Evolutionary conservation across 768 basidiomycete genomes (phyloP).

Genomic region (Xanthoconium stramineum): DNA sequence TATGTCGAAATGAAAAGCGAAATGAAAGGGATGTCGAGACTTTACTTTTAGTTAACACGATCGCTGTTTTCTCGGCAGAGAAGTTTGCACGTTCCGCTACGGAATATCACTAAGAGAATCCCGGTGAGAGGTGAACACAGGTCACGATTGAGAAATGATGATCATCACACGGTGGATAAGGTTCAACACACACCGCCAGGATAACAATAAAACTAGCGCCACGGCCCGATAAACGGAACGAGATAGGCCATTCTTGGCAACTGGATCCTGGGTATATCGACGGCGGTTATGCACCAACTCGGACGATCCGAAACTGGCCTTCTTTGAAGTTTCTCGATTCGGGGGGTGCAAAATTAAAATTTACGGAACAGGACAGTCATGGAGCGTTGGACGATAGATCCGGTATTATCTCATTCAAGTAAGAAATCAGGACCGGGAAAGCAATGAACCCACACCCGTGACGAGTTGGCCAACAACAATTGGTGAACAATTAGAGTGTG

Average conservation of each 20-base stretch:
- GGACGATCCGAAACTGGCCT: constrained; percentile 20
- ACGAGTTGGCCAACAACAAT: constrained; percentile 8
- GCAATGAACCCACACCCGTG: constrained; percentile 12
- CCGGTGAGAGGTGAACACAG: not conserved
- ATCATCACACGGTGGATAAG: constrained; percentile 12
- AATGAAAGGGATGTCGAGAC: constrained; percentile 6
- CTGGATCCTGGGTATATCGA: constrained; percentile 4
- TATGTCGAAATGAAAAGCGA: constrained; percentile 4
- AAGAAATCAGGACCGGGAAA: constrained; percentile 13
- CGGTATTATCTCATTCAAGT: constrained; percentile 18
- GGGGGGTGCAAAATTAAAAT: constrained; percentile 23
- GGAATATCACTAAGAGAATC: not conserved
- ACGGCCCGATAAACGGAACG: constrained; percentile 10
- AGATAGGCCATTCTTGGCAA: constrained; percentile 14
- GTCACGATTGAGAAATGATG: not conserved
- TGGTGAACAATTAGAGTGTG: constrained; percentile 30
- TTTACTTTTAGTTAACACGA: not conserved
- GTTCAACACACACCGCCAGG: constrained; percentile 17
- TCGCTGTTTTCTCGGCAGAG: not conserved
- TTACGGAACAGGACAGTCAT: constrained; percentile 14
- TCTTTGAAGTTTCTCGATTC: constrained; percentile 34
- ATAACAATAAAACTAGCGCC: constrained; percentile 19
- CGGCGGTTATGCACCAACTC: constrained; percentile 1
- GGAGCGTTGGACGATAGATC: constrained; percentile 19
- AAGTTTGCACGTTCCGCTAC: not conserved